Evolutionary conservation across 2,329 filamentous ascomycete species (phyloP), one percentile per base, ranked within the genome.

Genomic region (Xenoacremonium recifei): DNA sequence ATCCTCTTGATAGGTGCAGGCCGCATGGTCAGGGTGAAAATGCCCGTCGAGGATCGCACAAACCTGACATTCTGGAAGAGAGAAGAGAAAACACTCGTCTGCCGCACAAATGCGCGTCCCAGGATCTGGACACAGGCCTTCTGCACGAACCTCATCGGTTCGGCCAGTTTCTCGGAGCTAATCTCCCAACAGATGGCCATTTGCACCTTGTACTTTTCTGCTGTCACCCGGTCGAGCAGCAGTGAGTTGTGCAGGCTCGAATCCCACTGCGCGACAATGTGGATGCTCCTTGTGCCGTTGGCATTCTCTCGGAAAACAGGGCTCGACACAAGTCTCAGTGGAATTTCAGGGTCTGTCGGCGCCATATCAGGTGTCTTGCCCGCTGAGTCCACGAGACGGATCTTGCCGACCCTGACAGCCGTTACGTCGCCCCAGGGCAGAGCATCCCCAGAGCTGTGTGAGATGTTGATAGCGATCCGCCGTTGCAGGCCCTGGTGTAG

Each of bases 401-500:
- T 80, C 50, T 82, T 84, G 23, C 91, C 89, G 32, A 95, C 85
- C 4, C 87, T 82, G 35, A 96, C 74, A 18, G 81, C 77, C 12
- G 78, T 81, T 17, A 96, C 81, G 48, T 93, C 87, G 49, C 92
- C 82, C 91, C 92, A 97, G 1, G 90, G 89, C 39, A 99, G 69
- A 9, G 83, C 82, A 49, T 95, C 88, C 13, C 90, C 91, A 5
- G 91, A 95, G 59, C 85, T 95, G 60, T 97, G 91, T 0, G 87
- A 89, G n/a, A 99, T 73, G 48, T 87, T 90, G 60, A 99, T 81
- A 6, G 88, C 82, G 39, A 99, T 83, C 2, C 93, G 83, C 39
- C 93, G 80, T 63, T 99, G 93, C 37, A 99, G 71, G 18, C 93
- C 93, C 66, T 99, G 93, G 58, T 96, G 93, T 21, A 99, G 76